Percentiles rank a stretch among this genome's conserved stretches.
Evolutionary conservation across 306 rosid species (phyloP).

Genomic region (Prunus mongolica): DNA sequence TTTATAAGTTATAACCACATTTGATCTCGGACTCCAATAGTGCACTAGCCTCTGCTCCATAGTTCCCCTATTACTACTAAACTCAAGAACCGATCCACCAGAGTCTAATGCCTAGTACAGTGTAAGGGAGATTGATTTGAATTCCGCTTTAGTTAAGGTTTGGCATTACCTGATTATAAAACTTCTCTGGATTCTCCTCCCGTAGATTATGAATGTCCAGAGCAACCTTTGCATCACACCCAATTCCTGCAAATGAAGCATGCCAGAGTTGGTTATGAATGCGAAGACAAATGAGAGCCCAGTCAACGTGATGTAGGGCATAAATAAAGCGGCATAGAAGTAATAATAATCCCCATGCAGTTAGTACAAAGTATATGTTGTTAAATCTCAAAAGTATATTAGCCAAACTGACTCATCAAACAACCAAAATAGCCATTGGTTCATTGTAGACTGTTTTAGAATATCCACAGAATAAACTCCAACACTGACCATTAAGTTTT

Average conservation of each 20-base stretch:
- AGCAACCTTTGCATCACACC: slow-evolving; percentile 99
- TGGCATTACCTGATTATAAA: slow-evolving; percentile 81
- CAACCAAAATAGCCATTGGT: background rate
- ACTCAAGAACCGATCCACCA: background rate
- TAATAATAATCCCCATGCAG: background rate
- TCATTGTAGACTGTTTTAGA: background rate
- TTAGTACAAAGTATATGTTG: background rate
- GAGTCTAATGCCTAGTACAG: background rate
- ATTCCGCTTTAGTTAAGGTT: background rate
- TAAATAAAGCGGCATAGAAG: background rate
- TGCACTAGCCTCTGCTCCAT: background rate
- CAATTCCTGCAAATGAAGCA: slow-evolving; percentile 64
- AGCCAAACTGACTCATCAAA: background rate
- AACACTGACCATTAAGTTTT: background rate
- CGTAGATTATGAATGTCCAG: slow-evolving; percentile 95
- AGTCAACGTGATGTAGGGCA: background rate
- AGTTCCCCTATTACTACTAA: background rate
- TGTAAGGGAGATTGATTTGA: background rate
- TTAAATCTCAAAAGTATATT: background rate
- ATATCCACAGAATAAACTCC: background rate
- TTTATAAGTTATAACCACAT: background rate
- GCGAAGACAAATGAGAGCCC: slow-evolving; percentile 1
- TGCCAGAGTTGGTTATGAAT: slow-evolving; percentile 21
- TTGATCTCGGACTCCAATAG: background rate
- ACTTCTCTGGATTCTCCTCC: slow-evolving; percentile 97